Conservation (phyloP, 2,329 filamentous ascomycete species). For the Polychaeton citri region DNA sequence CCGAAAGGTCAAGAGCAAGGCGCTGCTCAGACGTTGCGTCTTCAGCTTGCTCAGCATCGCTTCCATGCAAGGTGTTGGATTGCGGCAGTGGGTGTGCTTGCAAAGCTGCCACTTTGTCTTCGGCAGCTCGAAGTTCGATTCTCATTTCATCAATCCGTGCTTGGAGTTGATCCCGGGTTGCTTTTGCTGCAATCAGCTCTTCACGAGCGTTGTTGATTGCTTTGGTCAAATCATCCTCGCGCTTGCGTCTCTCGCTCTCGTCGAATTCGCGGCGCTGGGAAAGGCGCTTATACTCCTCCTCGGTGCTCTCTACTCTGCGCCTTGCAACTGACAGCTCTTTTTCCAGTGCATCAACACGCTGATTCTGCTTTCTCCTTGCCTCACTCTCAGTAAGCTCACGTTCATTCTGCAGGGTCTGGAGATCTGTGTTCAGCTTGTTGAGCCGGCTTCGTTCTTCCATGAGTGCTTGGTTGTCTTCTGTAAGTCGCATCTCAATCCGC, state of each 20-base stretch:
- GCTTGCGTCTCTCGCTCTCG: slow-evolving; percentile 71
- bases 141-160: slow-evolving; percentile 76
- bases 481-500: slow-evolving; percentile 77
- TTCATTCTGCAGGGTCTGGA: slow-evolving; percentile 86
- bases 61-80: slow-evolving; percentile 22
- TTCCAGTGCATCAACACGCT: slow-evolving; percentile 65
- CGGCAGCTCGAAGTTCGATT: slow-evolving; percentile 75
- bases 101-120: slow-evolving; percentile 71
- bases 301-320: slow-evolving; percentile 68
- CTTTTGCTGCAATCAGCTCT: slow-evolving; percentile 75
- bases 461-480: slow-evolving; percentile 74
- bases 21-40: slow-evolving; percentile 61
- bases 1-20: slow-evolving; percentile 67
- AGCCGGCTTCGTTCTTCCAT: slow-evolving; percentile 74
- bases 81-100: slow-evolving; percentile 64
- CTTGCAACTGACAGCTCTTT: slow-evolving; percentile 65
- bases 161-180: slow-evolving; percentile 78
- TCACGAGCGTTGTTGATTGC: slow-evolving; percentile 71
- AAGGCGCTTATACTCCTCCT: slow-evolving; percentile 73
- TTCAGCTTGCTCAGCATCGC: slow-evolving; percentile 22
- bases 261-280: slow-evolving; percentile 82
- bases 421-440: slow-evolving; percentile 66
- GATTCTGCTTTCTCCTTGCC: slow-evolving; percentile 63
- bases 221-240: slow-evolving; percentile 80
- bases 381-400: slow-evolving; percentile 76